Percentiles rank a stretch among this genome's conserved stretches.
Conservation (phyloP, 2,329 filamentous ascomycete species). For the Tolypocladium capitatum region DNA sequence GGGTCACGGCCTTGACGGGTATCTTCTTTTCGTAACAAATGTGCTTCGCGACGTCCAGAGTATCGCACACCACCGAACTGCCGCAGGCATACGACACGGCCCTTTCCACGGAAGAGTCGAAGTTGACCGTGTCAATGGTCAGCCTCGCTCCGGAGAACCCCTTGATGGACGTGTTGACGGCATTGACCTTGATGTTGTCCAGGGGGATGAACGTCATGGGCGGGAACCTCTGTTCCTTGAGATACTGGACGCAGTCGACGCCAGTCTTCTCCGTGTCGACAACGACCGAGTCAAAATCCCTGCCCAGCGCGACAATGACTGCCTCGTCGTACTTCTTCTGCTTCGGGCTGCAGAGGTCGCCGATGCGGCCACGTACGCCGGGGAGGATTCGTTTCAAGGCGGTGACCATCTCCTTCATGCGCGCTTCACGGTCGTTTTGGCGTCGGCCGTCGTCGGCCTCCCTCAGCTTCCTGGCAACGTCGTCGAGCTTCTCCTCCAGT, state of each 20-base stretch:
- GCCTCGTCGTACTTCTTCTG: conserved; percentile 95
- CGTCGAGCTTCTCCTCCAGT: conserved; percentile 80
- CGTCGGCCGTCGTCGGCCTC: conserved; percentile 77
- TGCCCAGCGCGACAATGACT: conserved; percentile 80
- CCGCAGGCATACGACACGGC: conserved; percentile 93
- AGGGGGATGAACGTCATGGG: conserved; percentile 92
- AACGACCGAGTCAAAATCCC: conserved; percentile 87
- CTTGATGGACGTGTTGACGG: conserved; percentile 81
- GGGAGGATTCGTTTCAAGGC: conserved; percentile 83
- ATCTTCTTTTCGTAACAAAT: conserved; percentile 77
- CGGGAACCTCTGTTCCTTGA: conserved; percentile 77
- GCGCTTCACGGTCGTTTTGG: conserved; percentile 69
- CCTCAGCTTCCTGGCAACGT: conserved; percentile 65
- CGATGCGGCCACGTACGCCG: conserved; percentile 79
- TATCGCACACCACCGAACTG: conserved; percentile 89
- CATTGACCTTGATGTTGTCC: conserved; percentile 92
- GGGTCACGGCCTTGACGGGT: conserved; percentile 83
- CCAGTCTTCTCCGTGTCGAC: conserved; percentile 93
- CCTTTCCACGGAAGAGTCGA: conserved; percentile 74
- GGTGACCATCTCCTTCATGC: conserved; percentile 70
- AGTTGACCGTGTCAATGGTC: conserved; percentile 93
- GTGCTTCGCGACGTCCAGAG: conserved; percentile 70
- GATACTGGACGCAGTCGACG: conserved; percentile 84
- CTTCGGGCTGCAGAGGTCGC: conserved; percentile 87
- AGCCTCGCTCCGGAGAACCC: conserved; percentile 74